Evolutionary conservation across 495 filamentous ascomycete species (phyloP), one percentile per base, ranked within the genome.

Genomic region (Neurospora africana): DNA sequence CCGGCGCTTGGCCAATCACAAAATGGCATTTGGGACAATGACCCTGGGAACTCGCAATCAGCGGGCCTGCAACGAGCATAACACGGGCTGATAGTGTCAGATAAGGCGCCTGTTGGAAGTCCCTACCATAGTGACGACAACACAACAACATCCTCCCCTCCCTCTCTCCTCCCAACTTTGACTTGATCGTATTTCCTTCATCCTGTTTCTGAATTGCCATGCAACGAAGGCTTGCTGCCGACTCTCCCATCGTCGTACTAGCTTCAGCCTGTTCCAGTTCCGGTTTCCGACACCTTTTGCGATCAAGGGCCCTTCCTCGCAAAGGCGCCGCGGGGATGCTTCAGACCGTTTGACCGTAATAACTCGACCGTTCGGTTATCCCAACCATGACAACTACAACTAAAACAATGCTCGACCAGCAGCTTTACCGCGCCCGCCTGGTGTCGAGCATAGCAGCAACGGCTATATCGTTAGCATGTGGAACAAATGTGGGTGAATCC

Each of bases 381-480:
- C n/a, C 67, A 69, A 40, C 72, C 37, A 30, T 43, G 53, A 43
- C 40, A 69, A 17, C 67, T 37, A 37, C 39, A n/a, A 35, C 36
- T 8, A 38, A 23, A 71, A 76, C 44, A 8, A 82, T 81, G 80
- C 68, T 75, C 21, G 81, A 81, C 69, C 70, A 76, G 37, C 78
- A 83, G 36, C 78, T 87, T 41, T 79, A 83, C 72, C 86, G 81
- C 75, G 85, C 86, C 41, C 87, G 93, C 79, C 80, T 94, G 44
- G 83, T 93, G 70, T 95, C 93, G 73, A 92, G 92, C 69, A 81
- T 94, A 76, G 95, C 95, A 37, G 95, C 92, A 30, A 97, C 93
- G 41, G 78, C 89, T 74, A 93, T 98, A 73, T 89, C 94, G 41
- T 83, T 99, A 72, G 92, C 94, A 73, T 96, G 93, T 81, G 95